Evolutionary conservation across 2,329 filamentous ascomycete species (phyloP).

Genomic region (Nothomitra cinnamomea): DNA sequence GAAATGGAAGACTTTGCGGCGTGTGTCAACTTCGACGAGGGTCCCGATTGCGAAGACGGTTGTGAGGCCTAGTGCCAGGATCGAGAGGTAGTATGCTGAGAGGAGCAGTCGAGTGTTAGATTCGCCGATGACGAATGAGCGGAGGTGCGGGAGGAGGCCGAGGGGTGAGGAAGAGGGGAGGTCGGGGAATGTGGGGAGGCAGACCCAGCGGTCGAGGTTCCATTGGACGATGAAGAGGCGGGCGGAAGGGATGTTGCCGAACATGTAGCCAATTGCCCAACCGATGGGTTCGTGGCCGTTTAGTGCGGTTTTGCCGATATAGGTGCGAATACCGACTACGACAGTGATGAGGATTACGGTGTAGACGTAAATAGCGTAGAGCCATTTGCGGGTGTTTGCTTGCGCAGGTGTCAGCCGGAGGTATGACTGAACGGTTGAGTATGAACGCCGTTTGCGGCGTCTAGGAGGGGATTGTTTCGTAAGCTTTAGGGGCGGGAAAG

Average conservation of each 20-base stretch:
- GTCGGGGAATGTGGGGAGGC: constrained; percentile 35
- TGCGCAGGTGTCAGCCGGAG: constrained; percentile 66
- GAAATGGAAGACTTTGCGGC: constrained; percentile 93
- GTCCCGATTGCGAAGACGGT: constrained; percentile 59
- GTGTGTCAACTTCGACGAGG: constrained; percentile 81
- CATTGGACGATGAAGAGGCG: constrained; percentile 52
- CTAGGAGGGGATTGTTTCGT: constrained; percentile 31
- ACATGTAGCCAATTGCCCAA: constrained; percentile 80
- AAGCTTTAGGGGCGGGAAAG: background rate
- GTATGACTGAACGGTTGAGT: constrained; percentile 51
- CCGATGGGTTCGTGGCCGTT: constrained; percentile 64
- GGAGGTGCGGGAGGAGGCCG: constrained; percentile 49
- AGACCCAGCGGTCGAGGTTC: constrained; percentile 59
- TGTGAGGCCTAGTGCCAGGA: constrained; percentile 54
- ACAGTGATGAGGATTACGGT: constrained; percentile 46
- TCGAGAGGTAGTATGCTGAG: constrained; percentile 51
- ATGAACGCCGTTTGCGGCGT: constrained; percentile 46
- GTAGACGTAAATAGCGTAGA: constrained; percentile 72
- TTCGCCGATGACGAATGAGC: constrained; percentile 47
- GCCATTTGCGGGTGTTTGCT: constrained; percentile 60
- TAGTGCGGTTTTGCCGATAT: constrained; percentile 52
- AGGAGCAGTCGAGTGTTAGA: constrained; percentile 71
- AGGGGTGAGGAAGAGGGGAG: constrained; percentile 23
- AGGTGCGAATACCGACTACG: constrained; percentile 51
- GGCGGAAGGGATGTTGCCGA: constrained; percentile 60